Base-by-base conservation (phyloP, 768 basidiomycete genomes). In the Hydnomerulius pinastri region DNA sequence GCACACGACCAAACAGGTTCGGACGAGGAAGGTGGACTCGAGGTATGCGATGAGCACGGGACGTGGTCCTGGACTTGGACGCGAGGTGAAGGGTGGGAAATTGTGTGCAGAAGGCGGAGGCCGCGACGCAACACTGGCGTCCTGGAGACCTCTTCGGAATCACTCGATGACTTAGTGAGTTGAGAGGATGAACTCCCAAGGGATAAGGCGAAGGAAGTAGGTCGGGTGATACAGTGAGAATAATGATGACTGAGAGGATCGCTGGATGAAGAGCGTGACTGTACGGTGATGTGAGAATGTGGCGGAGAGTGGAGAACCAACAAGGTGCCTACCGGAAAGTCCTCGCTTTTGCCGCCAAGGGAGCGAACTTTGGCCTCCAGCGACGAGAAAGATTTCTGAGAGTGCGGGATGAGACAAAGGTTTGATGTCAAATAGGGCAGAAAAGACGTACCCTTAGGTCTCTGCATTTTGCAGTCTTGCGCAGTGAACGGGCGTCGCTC, bases 1-100 rank as follows among this genome's bases (percentile, higher is more conserved):
- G 51, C 56, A 48, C 61, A 63, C 25, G 59, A 50, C 56, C 58
- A 64, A 11, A 50, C 18, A 3, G 45, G 44, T 40, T 25, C 42
- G 2, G 9, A 6, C 4, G 27, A 35, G 29, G 11, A 7, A 33
- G 51, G 40, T n/a, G 13, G 4, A 28, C 41, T 40, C 4, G 12
- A 13, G 32, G 8, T 5, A 39, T 43, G 21, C 27, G 45, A 17
- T 27, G 41, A 17, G n/a, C n/a, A n/a, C 27, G 12, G 21, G 29
- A 41, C 12, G 8, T 37, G 46, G 6, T 23, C 20, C 42, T 11
- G 50, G 6, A 20, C 20, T 44, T 11, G 50, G 9, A 47, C 28
- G n/a, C 8, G 18, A 29, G 41, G 30, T 10, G 43, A 54, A 18
- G 50, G 43, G 33, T 18, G 13, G 21, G 48, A 24, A 20, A 53